phyloP scores from a whole-genome alignment of 2,329 filamentous ascomycete genomes.

The Penicillium hesseltinei region DNA sequence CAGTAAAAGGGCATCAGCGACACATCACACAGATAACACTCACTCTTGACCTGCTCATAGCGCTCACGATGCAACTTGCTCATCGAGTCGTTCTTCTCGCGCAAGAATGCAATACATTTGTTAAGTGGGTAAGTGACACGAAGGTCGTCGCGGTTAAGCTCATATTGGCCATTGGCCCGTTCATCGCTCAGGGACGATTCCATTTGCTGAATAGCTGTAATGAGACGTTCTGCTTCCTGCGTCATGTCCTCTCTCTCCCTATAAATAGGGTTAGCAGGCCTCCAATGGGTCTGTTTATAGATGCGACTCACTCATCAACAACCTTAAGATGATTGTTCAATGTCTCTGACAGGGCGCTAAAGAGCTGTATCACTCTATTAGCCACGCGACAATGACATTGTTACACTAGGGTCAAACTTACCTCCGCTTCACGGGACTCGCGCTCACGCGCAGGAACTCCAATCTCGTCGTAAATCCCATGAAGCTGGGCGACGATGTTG shows the following conservation, averaged over 20 bases:
- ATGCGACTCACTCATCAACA: conserved; percentile 62
- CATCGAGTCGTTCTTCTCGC: conserved; percentile 81
- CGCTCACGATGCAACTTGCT: conserved; percentile 83
- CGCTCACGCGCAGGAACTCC: conserved; percentile 92
- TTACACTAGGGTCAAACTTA: conserved; percentile 46
- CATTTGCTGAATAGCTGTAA: conserved; percentile 89
- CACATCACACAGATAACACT: conserved; percentile 31
- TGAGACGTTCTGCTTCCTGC: conserved; percentile 83
- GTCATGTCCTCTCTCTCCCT: conserved; percentile 85
- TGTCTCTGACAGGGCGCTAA: conserved; percentile 85
- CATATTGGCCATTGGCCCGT: conserved; percentile 62
- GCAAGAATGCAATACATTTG: conserved; percentile 73
- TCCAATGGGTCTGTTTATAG: conserved; percentile 2
- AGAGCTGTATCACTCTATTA: conserved; percentile 60
- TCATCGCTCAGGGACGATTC: conserved; percentile 81
- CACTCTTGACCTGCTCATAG: conserved; percentile 93
- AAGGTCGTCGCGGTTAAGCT: conserved; percentile 65
- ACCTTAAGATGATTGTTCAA: conserved; percentile 83
- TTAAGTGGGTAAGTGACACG: conserved; percentile 79
- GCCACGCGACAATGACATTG: not conserved
- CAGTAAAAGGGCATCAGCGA: conserved; percentile 17
- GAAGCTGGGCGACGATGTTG: conserved; percentile 86
- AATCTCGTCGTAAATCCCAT: conserved; percentile 95
- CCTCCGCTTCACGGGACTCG: conserved; percentile 84
- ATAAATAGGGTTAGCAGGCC: conserved; percentile 12